phyloP scores from a whole-genome alignment of 2,329 filamentous ascomycete species.

The Aspergillus terreus region DNA sequence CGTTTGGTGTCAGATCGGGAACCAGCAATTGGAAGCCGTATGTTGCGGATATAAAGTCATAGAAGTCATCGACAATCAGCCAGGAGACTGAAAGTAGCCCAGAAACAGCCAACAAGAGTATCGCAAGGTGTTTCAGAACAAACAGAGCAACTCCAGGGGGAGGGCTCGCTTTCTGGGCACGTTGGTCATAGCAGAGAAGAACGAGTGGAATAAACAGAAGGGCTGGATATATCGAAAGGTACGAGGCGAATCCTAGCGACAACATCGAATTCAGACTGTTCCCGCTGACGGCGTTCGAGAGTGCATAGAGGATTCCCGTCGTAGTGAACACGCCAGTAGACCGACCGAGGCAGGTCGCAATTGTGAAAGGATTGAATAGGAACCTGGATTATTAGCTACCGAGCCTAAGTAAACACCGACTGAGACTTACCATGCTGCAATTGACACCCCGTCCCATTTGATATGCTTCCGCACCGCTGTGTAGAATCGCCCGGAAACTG shows the following conservation, averaged over 20 bases:
- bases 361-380: conserved; percentile 90
- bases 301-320: conserved; percentile 78
- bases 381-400: conserved; percentile 54
- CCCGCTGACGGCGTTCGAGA: conserved; percentile 74
- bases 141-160: conserved; percentile 45
- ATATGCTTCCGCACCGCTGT: conserved; percentile 73
- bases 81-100: conserved; percentile 69
- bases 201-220: conserved; percentile 80
- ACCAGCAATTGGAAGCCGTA: conserved; percentile 91
- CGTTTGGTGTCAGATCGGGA: conserved; percentile 89
- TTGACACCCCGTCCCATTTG: conserved; percentile 68
- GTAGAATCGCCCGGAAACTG: conserved; percentile 69
- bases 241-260: conserved; percentile 79
- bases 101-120: conserved; percentile 55
- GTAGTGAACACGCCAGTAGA: conserved; percentile 87
- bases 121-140: conserved; percentile 49
- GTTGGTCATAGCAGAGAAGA: conserved; percentile 73
- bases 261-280: conserved; percentile 73
- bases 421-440: conserved; percentile 69
- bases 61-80: conserved; percentile 69
- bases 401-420: background rate
- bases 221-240: conserved; percentile 86
- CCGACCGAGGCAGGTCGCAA: conserved; percentile 84
- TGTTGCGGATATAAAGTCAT: conserved; percentile 82
- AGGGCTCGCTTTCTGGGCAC: conserved; percentile 32